phyloP scores from a whole-genome alignment of 208 protist genomes.

The Trypanosoma platydactyli region DNA sequence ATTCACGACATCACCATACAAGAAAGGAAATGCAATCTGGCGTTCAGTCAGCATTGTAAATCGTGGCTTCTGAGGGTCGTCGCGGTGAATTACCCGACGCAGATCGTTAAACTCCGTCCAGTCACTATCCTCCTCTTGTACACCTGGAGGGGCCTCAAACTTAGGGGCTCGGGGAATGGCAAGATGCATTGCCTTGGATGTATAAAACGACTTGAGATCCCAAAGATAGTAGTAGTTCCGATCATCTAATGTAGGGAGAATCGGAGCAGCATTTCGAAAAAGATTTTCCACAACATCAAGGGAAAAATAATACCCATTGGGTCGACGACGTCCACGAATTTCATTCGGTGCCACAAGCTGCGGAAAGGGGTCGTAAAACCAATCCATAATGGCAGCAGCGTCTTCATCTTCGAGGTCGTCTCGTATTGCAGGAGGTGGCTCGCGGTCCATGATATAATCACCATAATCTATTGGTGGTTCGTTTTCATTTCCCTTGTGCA shows the following conservation, averaged over 20 bases:
- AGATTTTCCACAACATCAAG: conserved; percentile 80
- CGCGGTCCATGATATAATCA: conserved; percentile 98
- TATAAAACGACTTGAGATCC: conserved; percentile 99
- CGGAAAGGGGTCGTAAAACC: conserved; percentile 99
- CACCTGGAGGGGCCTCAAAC: conserved; percentile 81
- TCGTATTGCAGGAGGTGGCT: conserved; percentile 94
- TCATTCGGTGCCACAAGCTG: conserved; percentile 93
- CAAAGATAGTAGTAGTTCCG: conserved; percentile 99
- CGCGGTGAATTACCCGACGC: conserved; percentile 99
- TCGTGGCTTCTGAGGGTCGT: conserved; percentile 87
- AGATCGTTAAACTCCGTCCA: conserved; percentile 99
- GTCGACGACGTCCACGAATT: conserved; percentile 72
- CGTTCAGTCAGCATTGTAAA: conserved; percentile 99
- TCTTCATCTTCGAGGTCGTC: conserved; percentile 99
- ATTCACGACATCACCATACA: conserved; percentile 98
- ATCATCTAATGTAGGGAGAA: conserved; percentile 98
- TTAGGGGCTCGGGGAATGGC: conserved; percentile 99
- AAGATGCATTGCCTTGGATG: conserved; percentile 99
- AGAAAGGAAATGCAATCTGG: conserved; percentile 99
- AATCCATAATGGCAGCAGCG: conserved; percentile 96
- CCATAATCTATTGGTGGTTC: conserved; percentile 99
- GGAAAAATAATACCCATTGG: conserved; percentile 93
- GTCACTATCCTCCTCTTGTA: conserved; percentile 95
- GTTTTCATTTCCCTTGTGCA: conserved; percentile 99
- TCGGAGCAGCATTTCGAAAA: conserved; percentile 96